Evolutionary conservation across 257 asterid species (phyloP).

Genomic region (Hygrophila difformis): DNA sequence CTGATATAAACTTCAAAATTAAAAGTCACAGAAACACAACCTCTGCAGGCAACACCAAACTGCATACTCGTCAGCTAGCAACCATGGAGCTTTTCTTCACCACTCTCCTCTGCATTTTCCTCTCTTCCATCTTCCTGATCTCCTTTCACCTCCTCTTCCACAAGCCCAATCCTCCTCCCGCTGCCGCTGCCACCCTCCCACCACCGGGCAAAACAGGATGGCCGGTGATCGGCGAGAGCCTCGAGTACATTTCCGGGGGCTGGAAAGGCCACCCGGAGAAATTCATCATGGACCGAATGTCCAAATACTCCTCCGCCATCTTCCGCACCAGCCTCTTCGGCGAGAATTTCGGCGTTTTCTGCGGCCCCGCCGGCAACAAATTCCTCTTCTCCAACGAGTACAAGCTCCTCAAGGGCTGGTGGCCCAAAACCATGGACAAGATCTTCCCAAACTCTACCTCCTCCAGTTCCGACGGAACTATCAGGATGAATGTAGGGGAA

Average conservation of each 20-base stretch:
- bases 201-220: constrained; percentile 50
- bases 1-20: no score
- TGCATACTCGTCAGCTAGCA: no score
- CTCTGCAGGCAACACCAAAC: no score
- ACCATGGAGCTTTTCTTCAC: no score
- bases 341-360: constrained; percentile 32
- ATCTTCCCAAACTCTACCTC: constrained; percentile 38
- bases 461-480: constrained; percentile 34
- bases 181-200: constrained; percentile 19
- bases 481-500: no score
- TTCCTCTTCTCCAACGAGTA: constrained; percentile 48
- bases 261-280: constrained; percentile 47
- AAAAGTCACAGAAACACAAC: no score
- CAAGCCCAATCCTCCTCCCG: constrained; percentile 21
- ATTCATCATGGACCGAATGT: no score
- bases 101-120: no score
- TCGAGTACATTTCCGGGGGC: constrained; percentile 37
- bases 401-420: constrained; percentile 48
- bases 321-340: no score
- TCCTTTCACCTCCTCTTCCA: constrained; percentile 33
- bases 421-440: constrained; percentile 38
- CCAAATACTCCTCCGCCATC: no score
- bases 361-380: no score
- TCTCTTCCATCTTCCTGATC: no score
- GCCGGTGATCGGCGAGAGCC: constrained; percentile 56